phyloP scores from a whole-genome alignment of 2,329 filamentous ascomycete species.

The Colletotrichum gigasporum region DNA sequence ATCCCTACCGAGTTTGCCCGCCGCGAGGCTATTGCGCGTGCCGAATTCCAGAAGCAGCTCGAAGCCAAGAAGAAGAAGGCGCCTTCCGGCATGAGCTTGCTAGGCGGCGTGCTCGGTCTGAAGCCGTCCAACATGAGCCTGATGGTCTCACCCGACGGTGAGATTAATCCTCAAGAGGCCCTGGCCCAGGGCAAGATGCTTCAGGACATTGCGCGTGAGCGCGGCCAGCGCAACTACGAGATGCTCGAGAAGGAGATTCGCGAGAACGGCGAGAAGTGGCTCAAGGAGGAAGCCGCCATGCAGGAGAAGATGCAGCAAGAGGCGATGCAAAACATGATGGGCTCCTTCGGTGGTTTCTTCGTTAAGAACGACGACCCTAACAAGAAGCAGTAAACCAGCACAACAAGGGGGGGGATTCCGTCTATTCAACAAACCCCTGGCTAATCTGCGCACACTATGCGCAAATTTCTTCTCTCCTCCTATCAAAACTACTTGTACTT shows the following conservation, averaged over 20 bases:
- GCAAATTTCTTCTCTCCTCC: conserved; percentile 22
- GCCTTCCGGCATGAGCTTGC: conserved; percentile 70
- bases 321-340: conserved; percentile 92
- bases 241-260: conserved; percentile 89
- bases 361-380: conserved; percentile 31
- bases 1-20: conserved; percentile 92
- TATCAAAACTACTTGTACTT: conserved; percentile 29
- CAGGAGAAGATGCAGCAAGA: conserved; percentile 92
- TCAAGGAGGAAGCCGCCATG: conserved; percentile 90
- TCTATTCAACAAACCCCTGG: background rate
- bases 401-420: background rate
- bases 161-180: conserved; percentile 77
- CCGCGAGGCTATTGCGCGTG: conserved; percentile 85
- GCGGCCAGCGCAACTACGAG: conserved; percentile 91
- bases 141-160: conserved; percentile 70
- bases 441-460: conserved; percentile 24
- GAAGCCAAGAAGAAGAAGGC: conserved; percentile 69
- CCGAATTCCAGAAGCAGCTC: conserved; percentile 84
- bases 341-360: conserved; percentile 72
- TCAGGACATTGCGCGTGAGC: conserved; percentile 91
- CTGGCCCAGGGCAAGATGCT: conserved; percentile 96
- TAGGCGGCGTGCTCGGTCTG: conserved; percentile 80
- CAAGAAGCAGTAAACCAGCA: conserved; percentile 31
- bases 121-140: conserved; percentile 74
- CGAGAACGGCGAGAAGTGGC: conserved; percentile 93